phyloP scores from a whole-genome alignment of 2,329 filamentous ascomycete genomes.

The Penicillium griseofulvum region DNA sequence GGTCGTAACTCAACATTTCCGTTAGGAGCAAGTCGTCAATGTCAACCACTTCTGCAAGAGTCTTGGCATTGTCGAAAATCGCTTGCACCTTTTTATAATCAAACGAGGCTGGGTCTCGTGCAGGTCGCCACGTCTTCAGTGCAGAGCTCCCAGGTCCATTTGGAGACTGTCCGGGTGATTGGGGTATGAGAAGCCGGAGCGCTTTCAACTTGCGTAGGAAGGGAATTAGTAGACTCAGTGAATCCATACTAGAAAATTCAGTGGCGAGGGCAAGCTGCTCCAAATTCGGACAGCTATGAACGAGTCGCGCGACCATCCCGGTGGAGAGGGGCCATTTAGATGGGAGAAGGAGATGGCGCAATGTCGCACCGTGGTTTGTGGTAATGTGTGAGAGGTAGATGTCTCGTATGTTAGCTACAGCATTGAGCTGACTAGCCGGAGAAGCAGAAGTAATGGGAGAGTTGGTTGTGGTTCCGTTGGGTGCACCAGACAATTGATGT shows the following conservation, averaged over 20 bases:
- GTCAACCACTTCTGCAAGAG: slow-evolving; percentile 37
- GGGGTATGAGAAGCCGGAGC: slow-evolving; percentile 42
- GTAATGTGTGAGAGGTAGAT: slow-evolving; percentile 54
- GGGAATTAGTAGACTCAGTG: slow-evolving; percentile 39
- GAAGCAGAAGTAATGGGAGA: slow-evolving; percentile 25
- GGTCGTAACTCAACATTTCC: slow-evolving; percentile 29
- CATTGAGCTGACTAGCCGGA: slow-evolving; percentile 22
- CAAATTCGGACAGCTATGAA: slow-evolving; percentile 55
- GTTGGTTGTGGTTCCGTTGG: slow-evolving; percentile 18
- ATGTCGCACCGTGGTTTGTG: slow-evolving; percentile 49
- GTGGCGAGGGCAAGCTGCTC: slow-evolving; percentile 58
- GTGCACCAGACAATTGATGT: slow-evolving; percentile 7
- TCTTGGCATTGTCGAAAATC: slow-evolving; percentile 16
- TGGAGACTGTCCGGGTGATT: slow-evolving; percentile 13
- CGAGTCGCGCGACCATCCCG: slow-evolving; percentile 50
- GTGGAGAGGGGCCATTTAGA: slow-evolving; percentile 55
- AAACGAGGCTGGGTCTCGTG: neutral
- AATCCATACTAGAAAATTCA: slow-evolving; percentile 41
- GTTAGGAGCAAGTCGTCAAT: slow-evolving; percentile 36
- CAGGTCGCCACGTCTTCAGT: neutral
- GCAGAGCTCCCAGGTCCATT: slow-evolving; percentile 1
- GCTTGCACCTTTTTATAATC: slow-evolving; percentile 7
- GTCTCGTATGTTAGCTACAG: slow-evolving; percentile 38
- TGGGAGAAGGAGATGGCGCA: slow-evolving; percentile 58
- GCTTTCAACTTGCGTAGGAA: slow-evolving; percentile 42